Conservation (phyloP, 106 monocot genomes). For the Dendrobium huoshanense region DNA sequence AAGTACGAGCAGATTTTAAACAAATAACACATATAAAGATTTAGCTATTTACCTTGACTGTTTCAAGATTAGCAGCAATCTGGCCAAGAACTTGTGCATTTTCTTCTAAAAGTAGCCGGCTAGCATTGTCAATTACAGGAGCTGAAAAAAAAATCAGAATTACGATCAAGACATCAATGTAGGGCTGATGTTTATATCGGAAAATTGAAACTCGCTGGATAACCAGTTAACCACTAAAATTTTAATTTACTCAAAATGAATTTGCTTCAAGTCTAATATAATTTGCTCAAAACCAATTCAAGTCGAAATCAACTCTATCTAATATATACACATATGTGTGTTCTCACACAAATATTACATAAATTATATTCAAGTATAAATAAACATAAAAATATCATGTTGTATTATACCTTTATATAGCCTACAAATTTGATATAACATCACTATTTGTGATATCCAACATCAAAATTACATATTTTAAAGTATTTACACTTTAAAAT, state of each 20-base stretch:
- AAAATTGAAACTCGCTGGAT: not conserved
- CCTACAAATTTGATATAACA: no score
- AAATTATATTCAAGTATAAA: no score
- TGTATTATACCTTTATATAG: no score
- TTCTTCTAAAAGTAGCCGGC: slow-evolving; percentile 27
- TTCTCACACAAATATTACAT: not conserved
- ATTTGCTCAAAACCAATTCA: not conserved
- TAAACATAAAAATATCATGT: no score
- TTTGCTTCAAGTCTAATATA: not conserved
- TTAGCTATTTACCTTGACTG: slow-evolving; percentile 15
- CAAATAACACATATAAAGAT: slow-evolving; percentile 1
- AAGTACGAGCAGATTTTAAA: not conserved
- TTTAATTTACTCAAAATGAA: not conserved
- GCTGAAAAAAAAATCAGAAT: slow-evolving; percentile 9
- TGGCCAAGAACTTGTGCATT: slow-evolving; percentile 26
- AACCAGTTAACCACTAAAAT: not conserved
- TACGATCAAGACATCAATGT: not conserved
- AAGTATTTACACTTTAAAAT: no score
- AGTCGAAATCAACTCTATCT: not conserved
- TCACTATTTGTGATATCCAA: no score
- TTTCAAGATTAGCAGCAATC: slow-evolving; percentile 27
- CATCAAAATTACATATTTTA: no score
- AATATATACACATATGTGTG: not conserved
- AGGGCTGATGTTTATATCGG: not conserved
- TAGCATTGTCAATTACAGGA: slow-evolving; percentile 18